Base-by-base conservation (phyloP, 768 basidiomycete species). In the Agaricus bisporus region DNA sequence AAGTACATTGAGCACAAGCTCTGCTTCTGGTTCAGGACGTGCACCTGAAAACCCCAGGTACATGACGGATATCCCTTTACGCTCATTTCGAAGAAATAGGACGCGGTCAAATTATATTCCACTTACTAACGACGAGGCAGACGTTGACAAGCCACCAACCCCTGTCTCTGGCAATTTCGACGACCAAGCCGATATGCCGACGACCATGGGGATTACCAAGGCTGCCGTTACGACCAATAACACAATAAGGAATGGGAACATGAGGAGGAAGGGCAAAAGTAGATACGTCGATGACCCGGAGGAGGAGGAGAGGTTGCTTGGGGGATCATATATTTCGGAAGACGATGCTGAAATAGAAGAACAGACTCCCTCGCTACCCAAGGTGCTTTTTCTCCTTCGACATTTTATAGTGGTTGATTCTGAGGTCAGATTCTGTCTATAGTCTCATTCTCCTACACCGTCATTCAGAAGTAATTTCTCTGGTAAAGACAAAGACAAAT, bases 41-140 rank as follows among this genome's bases (percentile, higher is more conserved):
- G 41, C 29, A 41, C 43, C 9, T 42, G 22, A 22, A 17, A 38
- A 29, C 22, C 36, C 15, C 37, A 37, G 42, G 46, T 71, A 68
- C 60, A 85, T 84, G 82, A 79, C 84, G 67, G 85, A 86, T 71
- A 88, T 87, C 68, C 85, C 85, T n/a, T 70, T 88, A 51, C 79
- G 73, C 61, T 73, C 74, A 61, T 71, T 86, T 63, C 70, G 78
- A 77, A 72, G 75, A 68, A 74, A 73, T 59, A 76, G 72, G 61
- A 60, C 72, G 56, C 73, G 72, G 66, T 66, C 73, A 56, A 76
- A 73, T 50, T 78, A 81, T 70, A 60, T 70, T 58, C 76, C 70
- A 60, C 70, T 81, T 28, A 57, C 61, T 54, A 68, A 71, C 47
- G 51, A 50, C 38, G 56, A 56, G 18, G 36, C 28, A 48, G 17